Evolutionary conservation across 2,329 filamentous ascomycete genomes (phyloP).

Genomic region (Diplodia intermedia): DNA sequence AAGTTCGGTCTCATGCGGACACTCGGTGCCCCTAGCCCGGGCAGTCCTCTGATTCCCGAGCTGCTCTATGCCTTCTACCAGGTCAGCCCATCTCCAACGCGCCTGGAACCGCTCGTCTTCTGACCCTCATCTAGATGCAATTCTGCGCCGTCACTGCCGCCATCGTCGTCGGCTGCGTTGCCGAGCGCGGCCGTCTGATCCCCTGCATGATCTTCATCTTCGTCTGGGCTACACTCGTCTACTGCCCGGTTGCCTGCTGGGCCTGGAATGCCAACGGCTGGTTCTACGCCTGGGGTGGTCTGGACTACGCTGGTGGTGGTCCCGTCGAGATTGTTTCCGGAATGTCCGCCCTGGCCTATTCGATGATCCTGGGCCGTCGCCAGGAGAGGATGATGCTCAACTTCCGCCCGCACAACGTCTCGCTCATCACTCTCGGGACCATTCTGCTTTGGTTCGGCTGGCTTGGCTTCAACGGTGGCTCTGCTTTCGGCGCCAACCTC

Average conservation of each 20-base stretch:
- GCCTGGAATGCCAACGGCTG: slow-evolving; percentile 95
- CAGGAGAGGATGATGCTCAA: slow-evolving; percentile 96
- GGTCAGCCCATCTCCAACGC: slow-evolving; percentile 55
- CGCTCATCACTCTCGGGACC: slow-evolving; percentile 93
- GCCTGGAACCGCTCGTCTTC: slow-evolving; percentile 34
- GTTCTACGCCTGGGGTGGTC: slow-evolving; percentile 86
- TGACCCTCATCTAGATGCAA: slow-evolving; percentile 73
- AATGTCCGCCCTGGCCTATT: slow-evolving; percentile 92
- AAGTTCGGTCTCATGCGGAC: slow-evolving; percentile 90
- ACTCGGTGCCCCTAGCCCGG: slow-evolving; percentile 82
- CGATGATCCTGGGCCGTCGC: slow-evolving; percentile 90
- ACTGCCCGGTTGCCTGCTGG: slow-evolving; percentile 97
- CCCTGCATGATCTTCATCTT: slow-evolving; percentile 96
- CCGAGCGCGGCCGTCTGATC: slow-evolving; percentile 90
- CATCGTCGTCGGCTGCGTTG: slow-evolving; percentile 89
- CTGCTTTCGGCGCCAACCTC: slow-evolving; percentile 90
- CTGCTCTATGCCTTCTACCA: slow-evolving; percentile 95
- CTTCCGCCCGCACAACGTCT: slow-evolving; percentile 99
- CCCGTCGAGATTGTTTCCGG: slow-evolving; percentile 98
- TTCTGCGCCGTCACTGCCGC: slow-evolving; percentile 93
- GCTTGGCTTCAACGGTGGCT: slow-evolving; percentile 98
- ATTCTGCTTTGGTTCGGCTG: slow-evolving; percentile 98
- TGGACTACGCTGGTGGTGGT: slow-evolving; percentile 95
- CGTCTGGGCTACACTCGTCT: slow-evolving; percentile 95
- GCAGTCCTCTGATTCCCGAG: slow-evolving; percentile 85